A percentile compares a stretch with the other conserved stretches of the same genome.
Evolutionary conservation across 1,139 yeast species (phyloP).

Genomic region (Lodderomyces parapsilosis): DNA sequence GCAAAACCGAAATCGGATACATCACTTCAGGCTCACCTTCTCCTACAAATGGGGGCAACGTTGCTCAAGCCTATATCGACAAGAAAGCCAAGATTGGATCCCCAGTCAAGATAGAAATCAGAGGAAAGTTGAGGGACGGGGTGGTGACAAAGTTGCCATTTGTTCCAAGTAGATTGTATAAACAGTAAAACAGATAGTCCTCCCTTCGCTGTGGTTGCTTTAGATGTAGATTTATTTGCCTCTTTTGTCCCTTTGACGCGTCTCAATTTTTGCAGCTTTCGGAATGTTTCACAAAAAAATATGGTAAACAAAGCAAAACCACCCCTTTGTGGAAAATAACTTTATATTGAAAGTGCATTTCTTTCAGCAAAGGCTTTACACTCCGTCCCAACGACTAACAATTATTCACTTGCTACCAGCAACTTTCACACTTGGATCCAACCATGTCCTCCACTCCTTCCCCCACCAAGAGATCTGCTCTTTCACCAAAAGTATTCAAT

Average conservation of each 20-base stretch:
- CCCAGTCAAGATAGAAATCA: slow-evolving; percentile 68
- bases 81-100: slow-evolving; percentile 79
- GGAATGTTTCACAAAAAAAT: no score
- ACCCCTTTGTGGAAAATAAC: not conserved
- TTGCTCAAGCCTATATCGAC: slow-evolving; percentile 88
- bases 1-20: slow-evolving; percentile 59
- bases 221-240: no score
- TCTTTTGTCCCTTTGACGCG: not conserved
- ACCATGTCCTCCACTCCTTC: slow-evolving; percentile 28
- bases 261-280: not conserved
- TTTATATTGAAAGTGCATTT: no score
- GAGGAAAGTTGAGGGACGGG: slow-evolving; percentile 82
- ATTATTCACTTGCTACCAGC: not conserved
- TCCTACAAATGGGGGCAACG: slow-evolving; percentile 82
- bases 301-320: not conserved
- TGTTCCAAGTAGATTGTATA: slow-evolving; percentile 39
- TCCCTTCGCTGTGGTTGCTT: no score
- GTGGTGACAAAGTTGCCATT: slow-evolving; percentile 80
- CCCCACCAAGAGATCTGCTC: slow-evolving; percentile 29
- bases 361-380: not conserved
- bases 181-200: slow-evolving; percentile 8
- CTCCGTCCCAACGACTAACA: not conserved
- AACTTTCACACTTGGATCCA: not conserved
- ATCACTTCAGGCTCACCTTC: slow-evolving; percentile 91
- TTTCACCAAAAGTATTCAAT: slow-evolving; percentile 29